phyloP scores from a whole-genome alignment of 371 early-diverging fungal species.

The Syncephalastrum monosporum region DNA sequence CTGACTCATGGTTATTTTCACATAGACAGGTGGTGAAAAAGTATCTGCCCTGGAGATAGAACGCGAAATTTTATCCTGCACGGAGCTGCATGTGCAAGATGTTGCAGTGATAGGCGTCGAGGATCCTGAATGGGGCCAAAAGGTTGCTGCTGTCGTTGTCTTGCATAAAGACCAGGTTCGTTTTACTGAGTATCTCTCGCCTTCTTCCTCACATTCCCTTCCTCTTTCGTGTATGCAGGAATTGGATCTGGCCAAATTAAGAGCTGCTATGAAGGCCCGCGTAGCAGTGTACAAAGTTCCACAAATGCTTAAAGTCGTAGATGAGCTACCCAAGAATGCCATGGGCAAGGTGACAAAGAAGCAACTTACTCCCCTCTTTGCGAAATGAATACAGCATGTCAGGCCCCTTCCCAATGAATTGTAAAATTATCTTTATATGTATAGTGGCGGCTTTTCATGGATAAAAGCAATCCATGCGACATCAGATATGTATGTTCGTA shows the following conservation, averaged over 20 bases:
- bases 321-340: constrained; percentile 78
- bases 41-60: constrained; percentile 85
- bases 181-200: constrained; percentile 1
- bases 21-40: constrained; percentile 81
- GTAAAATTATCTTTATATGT: too few relatives aligned
- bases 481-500: too few relatives aligned
- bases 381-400: constrained; percentile 4
- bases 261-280: constrained; percentile 50
- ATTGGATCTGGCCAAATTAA: constrained; percentile 44
- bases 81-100: constrained; percentile 55
- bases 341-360: constrained; percentile 93
- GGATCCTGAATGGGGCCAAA: constrained; percentile 78
- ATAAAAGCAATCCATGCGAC: too few relatives aligned
- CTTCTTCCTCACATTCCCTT: too few relatives aligned
- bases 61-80: constrained; percentile 67
- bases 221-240: constrained; percentile 9
- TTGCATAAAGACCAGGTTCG: constrained; percentile 23
- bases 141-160: constrained; percentile 68
- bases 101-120: constrained; percentile 77
- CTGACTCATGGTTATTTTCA: not conserved
- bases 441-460: too few relatives aligned
- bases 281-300: constrained; percentile 82
- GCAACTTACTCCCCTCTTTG: constrained; percentile 54
- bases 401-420: too few relatives aligned
- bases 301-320: constrained; percentile 34